Evolutionary conservation across 2,329 filamentous ascomycete genomes (phyloP), one percentile per base, ranked within the genome.

Genomic region (Ceratocystiopsis sp.): DNA sequence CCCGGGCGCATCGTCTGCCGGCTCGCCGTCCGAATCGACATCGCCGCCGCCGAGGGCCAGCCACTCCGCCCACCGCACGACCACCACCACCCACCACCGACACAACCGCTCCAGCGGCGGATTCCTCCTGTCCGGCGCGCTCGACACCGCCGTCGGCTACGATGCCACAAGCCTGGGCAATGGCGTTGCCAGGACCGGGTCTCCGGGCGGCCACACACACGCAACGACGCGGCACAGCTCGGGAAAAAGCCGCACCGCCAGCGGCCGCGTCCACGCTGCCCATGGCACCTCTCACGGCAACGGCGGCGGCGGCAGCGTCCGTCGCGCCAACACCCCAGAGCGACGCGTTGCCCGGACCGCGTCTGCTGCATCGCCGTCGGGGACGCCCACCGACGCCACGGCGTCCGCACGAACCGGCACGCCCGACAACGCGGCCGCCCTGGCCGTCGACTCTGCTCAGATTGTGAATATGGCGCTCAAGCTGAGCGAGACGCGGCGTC

Each of bases 401-500:
- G 32, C n/a, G 5, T 21, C 17, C 2, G 25, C 25, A 29, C 25
- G 25, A 29, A 2, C 25, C 25, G 10, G 25, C 25, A 29, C 25
- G 5, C 25, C 25, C 25, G 25, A 29, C 25, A 29, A 29, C 13
- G 12, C 15, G 12, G 6, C 42, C 14, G n/a, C 13, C 34, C 37
- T 38, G 7, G 16, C 40, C 16, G 44, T 82, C 17, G 76, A 85
- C 52, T 81, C 87, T 9, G 75, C 80, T 4, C 84, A 94, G 59
- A 93, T 96, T 49, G 85, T 96, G 37, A 86, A 86, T 54, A 83
- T 96, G 73, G 89, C 89, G 2, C 62, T 96, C 52, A 91, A 80
- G 50, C 62, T 96, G 41, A 93, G 83, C 63, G 85, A 95, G 59
- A 84, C 80, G 54, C 75, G 77, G 50, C 75, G 75, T 55, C 69